Conservation (phyloP, 2,329 filamentous ascomycete species). For the Podosphaera aphanis region DNA sequence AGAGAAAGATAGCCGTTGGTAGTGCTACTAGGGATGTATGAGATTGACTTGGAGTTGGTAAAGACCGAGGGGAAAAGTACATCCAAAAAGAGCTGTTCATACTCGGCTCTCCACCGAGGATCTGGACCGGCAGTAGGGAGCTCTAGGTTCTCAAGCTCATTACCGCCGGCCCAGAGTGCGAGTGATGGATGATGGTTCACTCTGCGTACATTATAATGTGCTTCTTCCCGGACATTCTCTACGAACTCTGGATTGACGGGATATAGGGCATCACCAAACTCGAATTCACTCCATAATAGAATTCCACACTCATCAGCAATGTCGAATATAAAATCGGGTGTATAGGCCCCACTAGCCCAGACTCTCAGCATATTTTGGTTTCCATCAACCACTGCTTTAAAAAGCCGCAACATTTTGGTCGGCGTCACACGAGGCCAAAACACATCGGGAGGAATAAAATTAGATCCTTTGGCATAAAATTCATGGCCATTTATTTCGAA, state of each 20-base stretch:
- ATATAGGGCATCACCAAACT: slow-evolving; percentile 37
- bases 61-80: slow-evolving; percentile 31
- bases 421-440: slow-evolving; percentile 38
- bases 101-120: slow-evolving; percentile 18
- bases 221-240: slow-evolving; percentile 30
- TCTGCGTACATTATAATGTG: slow-evolving; percentile 34
- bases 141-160: slow-evolving; percentile 35
- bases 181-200: slow-evolving; percentile 35
- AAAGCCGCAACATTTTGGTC: slow-evolving; percentile 26
- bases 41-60: slow-evolving; percentile 32
- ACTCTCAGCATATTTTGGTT: slow-evolving; percentile 43
- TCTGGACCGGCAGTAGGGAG: slow-evolving; percentile 16
- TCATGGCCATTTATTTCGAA: slow-evolving; percentile 41
- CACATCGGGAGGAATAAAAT: slow-evolving; percentile 36
- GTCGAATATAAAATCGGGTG: slow-evolving; percentile 38
- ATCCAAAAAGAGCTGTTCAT: slow-evolving; percentile 33
- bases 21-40: slow-evolving; percentile 35
- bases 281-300: slow-evolving; percentile 38
- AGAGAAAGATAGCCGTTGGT: slow-evolving; percentile 32
- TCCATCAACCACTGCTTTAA: slow-evolving; percentile 29
- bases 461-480: slow-evolving; percentile 40
- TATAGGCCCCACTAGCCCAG: slow-evolving; percentile 36
- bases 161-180: slow-evolving; percentile 30
- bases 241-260: slow-evolving; percentile 29
- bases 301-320: slow-evolving; percentile 37